Percentiles rank a stretch among this genome's conserved stretches.
Evolutionary conservation across 257 asterid species (phyloP).

Genomic region (Ligustrum vulgare): DNA sequence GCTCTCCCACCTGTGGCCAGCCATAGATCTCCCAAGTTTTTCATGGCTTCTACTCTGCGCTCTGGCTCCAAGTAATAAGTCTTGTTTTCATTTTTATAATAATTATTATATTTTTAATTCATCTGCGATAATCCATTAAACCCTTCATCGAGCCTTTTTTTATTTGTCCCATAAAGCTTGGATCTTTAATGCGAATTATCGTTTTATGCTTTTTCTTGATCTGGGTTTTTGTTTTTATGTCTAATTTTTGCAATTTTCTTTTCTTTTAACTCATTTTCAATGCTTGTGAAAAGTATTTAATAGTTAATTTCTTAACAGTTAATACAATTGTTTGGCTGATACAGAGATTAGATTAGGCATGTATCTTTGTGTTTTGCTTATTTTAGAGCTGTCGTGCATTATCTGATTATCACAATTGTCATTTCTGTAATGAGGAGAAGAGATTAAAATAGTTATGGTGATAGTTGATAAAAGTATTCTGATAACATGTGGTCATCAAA

Average conservation of each 20-base stretch:
- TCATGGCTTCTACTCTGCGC: slow-evolving; percentile 73
- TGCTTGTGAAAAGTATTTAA: neutral
- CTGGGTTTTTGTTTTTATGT: slow-evolving; percentile 23
- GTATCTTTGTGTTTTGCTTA: no score
- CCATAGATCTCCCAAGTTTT: slow-evolving; percentile 69
- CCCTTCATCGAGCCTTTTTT: neutral
- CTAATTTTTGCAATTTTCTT: neutral
- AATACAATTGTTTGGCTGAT: neutral
- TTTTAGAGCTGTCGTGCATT: no score
- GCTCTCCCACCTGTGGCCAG: slow-evolving; percentile 47
- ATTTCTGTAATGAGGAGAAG: neutral
- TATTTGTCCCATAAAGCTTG: slow-evolving; percentile 1
- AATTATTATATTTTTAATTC: no score
- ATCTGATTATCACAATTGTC: no score
- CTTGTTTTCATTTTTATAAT: neutral
- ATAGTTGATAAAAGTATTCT: no score
- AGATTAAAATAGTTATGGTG: no score
- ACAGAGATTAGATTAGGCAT: no score
- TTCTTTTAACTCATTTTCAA: neutral
- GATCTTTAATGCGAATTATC: slow-evolving; percentile 22
- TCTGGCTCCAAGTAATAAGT: slow-evolving; percentile 55
- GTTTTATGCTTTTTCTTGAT: slow-evolving; percentile 8
- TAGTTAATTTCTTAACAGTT: neutral
- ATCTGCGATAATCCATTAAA: neutral
- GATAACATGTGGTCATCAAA: neutral